Evolutionary conservation across 2,329 filamentous ascomycete species (phyloP).

Genomic region (Colletotrichum navitas): DNA sequence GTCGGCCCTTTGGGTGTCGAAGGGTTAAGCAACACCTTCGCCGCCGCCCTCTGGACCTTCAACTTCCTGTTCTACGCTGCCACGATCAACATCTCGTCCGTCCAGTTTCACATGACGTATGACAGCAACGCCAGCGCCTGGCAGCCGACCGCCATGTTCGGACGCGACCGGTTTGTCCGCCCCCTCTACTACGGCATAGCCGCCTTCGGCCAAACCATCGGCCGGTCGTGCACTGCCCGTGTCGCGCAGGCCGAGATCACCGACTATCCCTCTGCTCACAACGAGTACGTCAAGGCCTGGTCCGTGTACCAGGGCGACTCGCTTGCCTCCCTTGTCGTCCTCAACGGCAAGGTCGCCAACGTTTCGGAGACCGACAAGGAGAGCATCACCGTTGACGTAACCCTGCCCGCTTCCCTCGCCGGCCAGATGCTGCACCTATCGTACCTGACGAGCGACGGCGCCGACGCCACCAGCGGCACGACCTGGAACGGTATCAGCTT

Average conservation of each 20-base stretch:
- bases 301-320: slow-evolving; percentile 32
- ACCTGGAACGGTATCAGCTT: slow-evolving; percentile 40
- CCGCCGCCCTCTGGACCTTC: slow-evolving; percentile 33
- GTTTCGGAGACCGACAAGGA: slow-evolving; percentile 31
- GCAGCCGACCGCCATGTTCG: slow-evolving; percentile 39
- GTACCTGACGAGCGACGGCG: slow-evolving; percentile 35
- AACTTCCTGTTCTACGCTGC: slow-evolving; percentile 37
- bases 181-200: slow-evolving; percentile 39
- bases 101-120: slow-evolving; percentile 37
- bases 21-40: slow-evolving; percentile 36
- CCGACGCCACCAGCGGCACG: slow-evolving; percentile 33
- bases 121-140: slow-evolving; percentile 39
- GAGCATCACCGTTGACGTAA: slow-evolving; percentile 24
- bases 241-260: slow-evolving; percentile 28
- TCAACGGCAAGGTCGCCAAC: slow-evolving; percentile 38
- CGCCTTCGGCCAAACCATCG: slow-evolving; percentile 35
- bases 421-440: slow-evolving; percentile 32
- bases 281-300: slow-evolving; percentile 35
- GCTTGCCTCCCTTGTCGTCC: slow-evolving; percentile 31
- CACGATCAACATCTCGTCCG: slow-evolving; percentile 37
- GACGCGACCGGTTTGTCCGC: slow-evolving; percentile 37
- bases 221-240: slow-evolving; percentile 35
- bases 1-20: slow-evolving; percentile 34
- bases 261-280: slow-evolving; percentile 20
- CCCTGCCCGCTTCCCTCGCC: slow-evolving; percentile 29